Percentiles rank a stretch among this genome's conserved stretches.
Conservation (phyloP, 1,284 basidiomycete genomes). For the Golubevia pallescens region DNA sequence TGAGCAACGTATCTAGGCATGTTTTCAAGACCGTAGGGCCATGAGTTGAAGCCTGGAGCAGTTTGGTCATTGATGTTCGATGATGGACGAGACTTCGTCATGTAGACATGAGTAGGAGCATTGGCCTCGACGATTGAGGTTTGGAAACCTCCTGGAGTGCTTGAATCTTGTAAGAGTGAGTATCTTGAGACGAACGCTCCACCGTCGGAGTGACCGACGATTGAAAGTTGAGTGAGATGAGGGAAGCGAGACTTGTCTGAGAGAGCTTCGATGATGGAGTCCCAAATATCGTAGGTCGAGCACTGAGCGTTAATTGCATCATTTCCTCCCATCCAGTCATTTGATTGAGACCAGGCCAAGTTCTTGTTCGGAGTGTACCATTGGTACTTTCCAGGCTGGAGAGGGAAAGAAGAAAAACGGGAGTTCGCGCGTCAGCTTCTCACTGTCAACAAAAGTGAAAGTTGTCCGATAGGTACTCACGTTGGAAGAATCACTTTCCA, state of each 20-base stretch:
- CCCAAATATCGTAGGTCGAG: constrained; percentile 5
- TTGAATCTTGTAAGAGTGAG: not conserved
- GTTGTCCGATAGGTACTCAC: not conserved
- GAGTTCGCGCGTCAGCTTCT: not conserved
- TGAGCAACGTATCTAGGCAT: not conserved
- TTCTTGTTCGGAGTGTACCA: constrained; percentile 1
- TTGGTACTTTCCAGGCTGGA: not conserved
- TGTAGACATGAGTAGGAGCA: constrained; percentile 3
- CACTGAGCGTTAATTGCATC: constrained; percentile 2
- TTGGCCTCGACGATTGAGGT: constrained; percentile 2
- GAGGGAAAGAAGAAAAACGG: no score
- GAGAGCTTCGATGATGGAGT: not conserved
- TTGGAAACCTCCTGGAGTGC: not conserved
- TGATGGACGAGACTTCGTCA: not conserved
- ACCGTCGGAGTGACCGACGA: constrained; percentile 2
- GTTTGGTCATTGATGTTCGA: not conserved
- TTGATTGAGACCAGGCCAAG: constrained; percentile 2
- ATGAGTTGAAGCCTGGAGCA: constrained; percentile 1
- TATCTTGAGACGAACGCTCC: constrained; percentile 2
- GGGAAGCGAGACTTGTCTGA: constrained; percentile 1
- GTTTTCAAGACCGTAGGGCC: constrained; percentile 4
- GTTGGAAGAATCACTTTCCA: constrained; percentile 1
- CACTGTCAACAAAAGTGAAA: not conserved
- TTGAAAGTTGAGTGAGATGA: not conserved
- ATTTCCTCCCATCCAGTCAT: constrained; percentile 1